These are phyloP conservation scores for Akanthomyces muscarius DNA, from an alignment of 2,329 filamentous ascomycete genomes.

Conservation along the genomic window DNA sequence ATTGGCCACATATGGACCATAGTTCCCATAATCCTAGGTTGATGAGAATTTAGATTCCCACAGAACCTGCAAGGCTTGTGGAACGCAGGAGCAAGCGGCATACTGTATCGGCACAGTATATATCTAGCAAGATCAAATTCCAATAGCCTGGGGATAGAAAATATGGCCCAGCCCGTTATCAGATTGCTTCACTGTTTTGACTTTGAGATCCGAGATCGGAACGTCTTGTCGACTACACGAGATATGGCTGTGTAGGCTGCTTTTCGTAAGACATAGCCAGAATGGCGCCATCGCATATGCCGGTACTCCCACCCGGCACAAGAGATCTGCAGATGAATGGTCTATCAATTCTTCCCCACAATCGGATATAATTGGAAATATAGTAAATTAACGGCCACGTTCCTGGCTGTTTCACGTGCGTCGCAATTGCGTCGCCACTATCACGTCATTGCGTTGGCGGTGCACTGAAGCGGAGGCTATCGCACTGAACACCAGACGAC, in stretches of 20 bases:
- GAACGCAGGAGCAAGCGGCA: too few species aligned
- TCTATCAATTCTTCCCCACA: neutral
- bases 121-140: too few species aligned
- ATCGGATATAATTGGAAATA: slow-evolving; percentile 2
- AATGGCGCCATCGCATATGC: slow-evolving; percentile 2
- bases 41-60: too few species aligned
- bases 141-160: too few species aligned
- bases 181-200: neutral
- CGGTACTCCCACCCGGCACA: neutral
- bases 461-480: neutral
- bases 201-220: neutral
- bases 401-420: neutral
- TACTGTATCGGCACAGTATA: too few species aligned
- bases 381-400: neutral
- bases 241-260: neutral
- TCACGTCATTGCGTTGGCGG: slow-evolving; percentile 5
- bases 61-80: too few species aligned
- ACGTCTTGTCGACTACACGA: neutral
- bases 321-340: neutral
- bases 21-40: too few species aligned
- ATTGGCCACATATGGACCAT: too few species aligned
- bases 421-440: slow-evolving; percentile 10
- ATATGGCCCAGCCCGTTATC: too few species aligned
- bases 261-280: slow-evolving; percentile 2
- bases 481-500: neutral